A percentile compares a stretch with the other conserved stretches of the same genome.
Evolutionary conservation across 257 asterid genomes (phyloP).

Genomic region (Solanum arcanum): DNA sequence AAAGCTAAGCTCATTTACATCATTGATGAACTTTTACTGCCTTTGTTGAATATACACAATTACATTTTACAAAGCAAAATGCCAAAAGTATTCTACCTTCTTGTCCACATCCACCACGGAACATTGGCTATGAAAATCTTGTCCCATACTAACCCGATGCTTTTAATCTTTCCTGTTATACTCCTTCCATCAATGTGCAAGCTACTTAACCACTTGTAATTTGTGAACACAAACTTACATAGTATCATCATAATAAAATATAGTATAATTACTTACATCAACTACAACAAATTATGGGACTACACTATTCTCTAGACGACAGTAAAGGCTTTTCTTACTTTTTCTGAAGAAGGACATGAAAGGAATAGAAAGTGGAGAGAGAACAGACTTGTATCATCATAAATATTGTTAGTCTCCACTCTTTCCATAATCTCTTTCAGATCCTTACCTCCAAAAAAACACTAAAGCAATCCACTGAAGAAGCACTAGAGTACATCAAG

Average conservation of each 20-base stretch:
- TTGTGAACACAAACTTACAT: neutral
- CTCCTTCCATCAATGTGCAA: neutral
- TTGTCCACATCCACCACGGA: neutral
- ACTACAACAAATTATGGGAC: neutral
- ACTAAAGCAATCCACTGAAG: too few relatives aligned
- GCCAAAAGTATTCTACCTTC: neutral
- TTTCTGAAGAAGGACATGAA: neutral
- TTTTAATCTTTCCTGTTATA: neutral
- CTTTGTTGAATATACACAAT: too few relatives aligned
- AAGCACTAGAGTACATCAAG: too few relatives aligned
- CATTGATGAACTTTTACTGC: too few relatives aligned
- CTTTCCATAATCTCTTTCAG: too few relatives aligned
- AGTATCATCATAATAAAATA: neutral
- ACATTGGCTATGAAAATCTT: neutral
- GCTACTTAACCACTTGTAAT: neutral
- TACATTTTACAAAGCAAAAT: neutral
- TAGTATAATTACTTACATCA: neutral
- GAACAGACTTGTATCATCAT: neutral
- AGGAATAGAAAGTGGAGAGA: neutral
- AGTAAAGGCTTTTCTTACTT: neutral
- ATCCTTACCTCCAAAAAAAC: too few relatives aligned
- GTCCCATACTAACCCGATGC: neutral
- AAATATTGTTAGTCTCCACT: neutral
- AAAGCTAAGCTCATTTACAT: too few relatives aligned
- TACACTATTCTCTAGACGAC: neutral